Percentiles rank a stretch among this genome's conserved stretches.
phyloP scores from a whole-genome alignment of 23 red algal species.

The Gracilaria domingensis region DNA sequence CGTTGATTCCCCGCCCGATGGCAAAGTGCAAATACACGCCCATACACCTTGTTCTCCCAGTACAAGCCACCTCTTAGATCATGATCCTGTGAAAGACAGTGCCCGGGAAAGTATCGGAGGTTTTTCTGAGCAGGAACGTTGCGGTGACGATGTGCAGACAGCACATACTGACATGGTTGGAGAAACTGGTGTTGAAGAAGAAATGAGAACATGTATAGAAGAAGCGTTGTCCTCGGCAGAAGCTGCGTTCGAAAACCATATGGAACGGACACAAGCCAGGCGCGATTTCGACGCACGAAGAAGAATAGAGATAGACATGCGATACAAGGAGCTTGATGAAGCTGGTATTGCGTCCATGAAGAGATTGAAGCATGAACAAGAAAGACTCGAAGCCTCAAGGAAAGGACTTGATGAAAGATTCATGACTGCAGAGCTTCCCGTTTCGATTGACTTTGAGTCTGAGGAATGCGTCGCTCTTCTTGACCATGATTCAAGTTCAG shows the following conservation, averaged over 20 bases:
- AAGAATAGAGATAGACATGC: background rate
- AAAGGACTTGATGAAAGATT: background rate
- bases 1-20: too few species aligned
- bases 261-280: background rate
- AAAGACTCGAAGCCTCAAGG: background rate
- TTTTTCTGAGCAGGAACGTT: background rate
- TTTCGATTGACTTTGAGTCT: background rate
- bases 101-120: background rate
- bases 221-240: background rate
- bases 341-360: background rate
- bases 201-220: background rate
- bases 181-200: background rate
- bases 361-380: background rate
- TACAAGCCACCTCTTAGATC: too few species aligned
- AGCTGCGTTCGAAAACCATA: background rate
- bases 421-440: background rate
- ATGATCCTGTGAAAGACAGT: too few species aligned
- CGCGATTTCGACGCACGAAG: background rate
- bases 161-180: background rate
- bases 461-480: background rate
- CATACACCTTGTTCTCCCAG: too few species aligned
- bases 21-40: too few species aligned
- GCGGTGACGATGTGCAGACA: background rate
- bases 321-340: constrained; percentile 7
- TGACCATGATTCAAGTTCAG: background rate